Evolutionary conservation across 2,329 filamentous ascomycete genomes (phyloP).

Genomic region (Fusarium subglutinans): DNA sequence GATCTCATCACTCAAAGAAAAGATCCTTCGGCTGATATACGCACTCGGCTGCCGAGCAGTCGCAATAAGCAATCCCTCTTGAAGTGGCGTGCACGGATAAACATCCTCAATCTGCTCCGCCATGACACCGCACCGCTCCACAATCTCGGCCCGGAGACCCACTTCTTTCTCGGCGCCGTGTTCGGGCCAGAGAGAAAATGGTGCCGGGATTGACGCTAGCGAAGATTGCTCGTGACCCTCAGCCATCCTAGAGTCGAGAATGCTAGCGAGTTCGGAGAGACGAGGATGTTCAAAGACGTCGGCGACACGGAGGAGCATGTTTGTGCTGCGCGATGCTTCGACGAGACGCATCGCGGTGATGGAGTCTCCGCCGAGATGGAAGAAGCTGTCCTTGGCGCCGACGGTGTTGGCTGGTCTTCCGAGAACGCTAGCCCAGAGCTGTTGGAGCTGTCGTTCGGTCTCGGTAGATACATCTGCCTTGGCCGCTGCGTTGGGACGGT

Average conservation of each 20-base stretch:
- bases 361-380: neutral
- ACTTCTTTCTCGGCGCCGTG: neutral
- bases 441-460: neutral
- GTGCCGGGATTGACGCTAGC: neutral
- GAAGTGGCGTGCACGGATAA: neutral
- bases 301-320: neutral
- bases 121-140: neutral
- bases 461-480: neutral
- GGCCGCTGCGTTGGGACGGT: neutral
- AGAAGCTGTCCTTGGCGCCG: neutral
- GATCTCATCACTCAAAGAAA: neutral
- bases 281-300: neutral
- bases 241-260: neutral
- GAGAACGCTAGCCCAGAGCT: neutral
- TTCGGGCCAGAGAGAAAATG: neutral
- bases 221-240: neutral
- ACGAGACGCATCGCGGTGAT: neutral
- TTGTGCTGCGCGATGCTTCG: neutral
- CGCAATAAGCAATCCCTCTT: neutral
- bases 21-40: neutral
- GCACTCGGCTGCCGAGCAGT: neutral
- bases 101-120: neutral
- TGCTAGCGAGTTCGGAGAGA: neutral
- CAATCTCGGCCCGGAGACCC: neutral
- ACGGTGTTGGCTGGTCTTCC: neutral